Evolutionary conservation across 2,329 filamentous ascomycete genomes (phyloP), one percentile per base, ranked within the genome.

Genomic region (Claviceps capensis): DNA sequence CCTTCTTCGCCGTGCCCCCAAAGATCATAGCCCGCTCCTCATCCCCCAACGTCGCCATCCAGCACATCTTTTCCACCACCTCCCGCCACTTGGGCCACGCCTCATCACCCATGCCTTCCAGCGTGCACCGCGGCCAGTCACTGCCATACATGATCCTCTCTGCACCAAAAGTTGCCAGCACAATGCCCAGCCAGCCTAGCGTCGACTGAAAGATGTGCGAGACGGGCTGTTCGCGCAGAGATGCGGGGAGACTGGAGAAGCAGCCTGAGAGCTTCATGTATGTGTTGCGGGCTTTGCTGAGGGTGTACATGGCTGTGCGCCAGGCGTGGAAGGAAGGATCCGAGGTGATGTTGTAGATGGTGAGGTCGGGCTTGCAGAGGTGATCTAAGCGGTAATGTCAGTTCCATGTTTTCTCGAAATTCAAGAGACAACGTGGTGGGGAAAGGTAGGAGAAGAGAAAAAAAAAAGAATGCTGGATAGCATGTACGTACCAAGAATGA

Each of bases 231-330:
- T 38, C 64, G 59, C 71, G 72, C 57, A 82, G 69, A 11, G 71
- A 66, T 47, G 73, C 72, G 3, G 81, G 76, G 68, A 96, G 82
- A 69, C 95, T 88, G 17, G 85, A 82, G 66, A 96, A 90, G 47
- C 76, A 79, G 7, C 91, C 91, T 0, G 86, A 91, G n/a, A 96
- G 77, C 72, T 96, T 95, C 78, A 96, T 86, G 71, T 85, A 94
- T n/a, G 83, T 81, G 49, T 73, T 76, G 48, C 73, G 69, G 63
- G 78, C 79, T 53, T 76, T 76, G 58, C 82, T 78, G 61, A 94
- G 81, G 8, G 76, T 73, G 59, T 78, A 78, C 62, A 95, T 81
- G 55, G 81, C 75, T 14, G 75, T 73, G 52, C 79, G 79, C 87
- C 88, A 95, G 52, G 78, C 77, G 52, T 76, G 67, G 65, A 85